phyloP scores from a whole-genome alignment of 2,329 filamentous ascomycete genomes.

The Arthrobotrys sphaeroides region DNA sequence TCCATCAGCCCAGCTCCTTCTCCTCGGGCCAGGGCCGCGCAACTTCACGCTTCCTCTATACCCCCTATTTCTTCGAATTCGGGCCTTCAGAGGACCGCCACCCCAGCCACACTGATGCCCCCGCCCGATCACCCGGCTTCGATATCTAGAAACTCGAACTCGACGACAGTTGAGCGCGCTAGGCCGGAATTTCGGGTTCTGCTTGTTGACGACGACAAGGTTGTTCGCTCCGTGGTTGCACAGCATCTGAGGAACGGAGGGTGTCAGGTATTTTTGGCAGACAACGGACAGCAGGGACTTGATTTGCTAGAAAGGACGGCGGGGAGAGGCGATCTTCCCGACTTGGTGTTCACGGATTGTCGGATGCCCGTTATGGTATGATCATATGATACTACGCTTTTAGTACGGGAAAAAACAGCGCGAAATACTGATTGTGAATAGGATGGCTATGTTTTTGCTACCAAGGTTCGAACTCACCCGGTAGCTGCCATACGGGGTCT shows the following conservation, averaged over 20 bases:
- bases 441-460: constrained; percentile 49
- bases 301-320: constrained; percentile 26
- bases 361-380: constrained; percentile 49
- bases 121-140: constrained; percentile 32
- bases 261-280: constrained; percentile 18
- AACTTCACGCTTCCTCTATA: constrained; percentile 9
- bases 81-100: neutral
- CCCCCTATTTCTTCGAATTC: neutral
- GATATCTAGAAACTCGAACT: neutral
- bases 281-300: constrained; percentile 33
- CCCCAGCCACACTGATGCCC: constrained; percentile 24
- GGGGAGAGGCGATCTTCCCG: constrained; percentile 16
- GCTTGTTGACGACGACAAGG: constrained; percentile 37
- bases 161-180: constrained; percentile 7
- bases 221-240: constrained; percentile 29
- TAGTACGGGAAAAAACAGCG: too few species aligned
- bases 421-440: constrained; percentile 2
- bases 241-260: constrained; percentile 22
- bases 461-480: constrained; percentile 39
- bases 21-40: constrained; percentile 23
- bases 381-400: too few species aligned
- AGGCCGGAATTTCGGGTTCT: constrained; percentile 26
- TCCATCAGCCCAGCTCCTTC: constrained; percentile 36
- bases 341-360: constrained; percentile 47
- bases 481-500: constrained; percentile 15